Percentiles rank a stretch among this genome's conserved stretches.
phyloP scores from a whole-genome alignment of 2,329 filamentous ascomycete genomes.

The Diaporthe nobilis region DNA sequence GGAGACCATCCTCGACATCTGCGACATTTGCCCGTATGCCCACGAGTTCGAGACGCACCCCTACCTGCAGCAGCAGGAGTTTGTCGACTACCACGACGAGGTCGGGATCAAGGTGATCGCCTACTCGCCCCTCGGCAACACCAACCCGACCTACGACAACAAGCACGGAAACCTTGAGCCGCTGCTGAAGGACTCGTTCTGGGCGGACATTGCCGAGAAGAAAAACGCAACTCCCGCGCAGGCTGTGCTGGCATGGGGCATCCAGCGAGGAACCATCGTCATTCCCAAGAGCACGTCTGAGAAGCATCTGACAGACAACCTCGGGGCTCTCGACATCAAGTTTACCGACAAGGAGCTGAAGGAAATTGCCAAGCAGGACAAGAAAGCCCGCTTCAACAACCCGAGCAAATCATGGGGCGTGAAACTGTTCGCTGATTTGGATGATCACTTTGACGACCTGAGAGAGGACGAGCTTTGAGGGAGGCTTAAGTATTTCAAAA shows the following conservation, averaged over 20 bases:
- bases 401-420: conserved; percentile 57
- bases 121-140: conserved; percentile 67
- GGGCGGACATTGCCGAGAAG: conserved; percentile 54
- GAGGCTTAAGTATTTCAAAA: background rate
- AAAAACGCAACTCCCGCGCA: conserved; percentile 60
- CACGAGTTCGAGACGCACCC: conserved; percentile 72
- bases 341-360: conserved; percentile 56
- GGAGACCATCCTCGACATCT: conserved; percentile 56
- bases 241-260: conserved; percentile 62
- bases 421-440: conserved; percentile 56
- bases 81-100: conserved; percentile 60
- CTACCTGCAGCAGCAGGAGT: conserved; percentile 64
- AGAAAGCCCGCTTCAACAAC: conserved; percentile 54
- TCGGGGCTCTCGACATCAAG: conserved; percentile 62
- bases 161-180: conserved; percentile 47
- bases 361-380: conserved; percentile 46
- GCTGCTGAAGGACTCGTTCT: conserved; percentile 58
- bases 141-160: conserved; percentile 62
- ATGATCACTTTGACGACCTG: conserved; percentile 51
- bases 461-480: conserved; percentile 35
- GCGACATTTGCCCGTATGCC: conserved; percentile 64
- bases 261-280: conserved; percentile 61
- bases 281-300: conserved; percentile 65
- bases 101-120: conserved; percentile 60
- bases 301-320: conserved; percentile 60